A percentile compares a stretch with the other conserved stretches of the same genome.
Evolutionary conservation across 306 rosid species (phyloP).

Genomic region (Rosa persica): DNA sequence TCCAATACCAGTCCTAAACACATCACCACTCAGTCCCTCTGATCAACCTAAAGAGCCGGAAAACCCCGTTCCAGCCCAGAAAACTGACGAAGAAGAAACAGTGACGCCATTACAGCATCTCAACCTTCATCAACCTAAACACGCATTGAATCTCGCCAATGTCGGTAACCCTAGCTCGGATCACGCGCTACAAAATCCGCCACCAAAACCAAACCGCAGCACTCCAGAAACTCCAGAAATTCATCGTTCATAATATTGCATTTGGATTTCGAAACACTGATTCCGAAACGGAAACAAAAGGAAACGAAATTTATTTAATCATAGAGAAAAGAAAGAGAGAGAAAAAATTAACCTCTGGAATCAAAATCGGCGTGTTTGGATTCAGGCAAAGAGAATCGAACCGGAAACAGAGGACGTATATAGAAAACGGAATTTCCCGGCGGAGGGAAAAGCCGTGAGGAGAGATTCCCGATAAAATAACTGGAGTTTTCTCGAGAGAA

Average conservation of each 20-base stretch:
- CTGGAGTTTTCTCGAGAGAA: constrained; percentile 15
- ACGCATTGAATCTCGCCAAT: constrained; percentile 16
- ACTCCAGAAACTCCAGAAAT: background rate
- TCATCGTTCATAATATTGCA: no score
- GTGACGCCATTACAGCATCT: background rate
- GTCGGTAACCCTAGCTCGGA: constrained; percentile 12
- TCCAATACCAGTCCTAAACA: background rate
- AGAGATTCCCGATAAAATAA: constrained; percentile 12
- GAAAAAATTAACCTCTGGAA: background rate
- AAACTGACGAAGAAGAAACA: background rate
- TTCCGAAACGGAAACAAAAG: no score
- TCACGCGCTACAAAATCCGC: constrained; percentile 9
- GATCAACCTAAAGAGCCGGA: background rate
- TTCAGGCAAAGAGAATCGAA: constrained; percentile 10
- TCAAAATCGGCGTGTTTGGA: background rate
- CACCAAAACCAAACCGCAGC: background rate
- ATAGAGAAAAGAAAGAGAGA: background rate
- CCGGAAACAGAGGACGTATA: background rate
- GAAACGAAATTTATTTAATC: background rate
- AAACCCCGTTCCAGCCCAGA: background rate
- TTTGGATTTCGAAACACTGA: background rate
- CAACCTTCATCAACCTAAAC: background rate
- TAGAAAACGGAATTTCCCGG: background rate
- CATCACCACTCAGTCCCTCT: background rate
- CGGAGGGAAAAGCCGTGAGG: background rate